These are phyloP conservation scores for Helicostylum pulchrum DNA, from an alignment of 192 early-diverging fungal genomes.

Conservation along the genomic window DNA sequence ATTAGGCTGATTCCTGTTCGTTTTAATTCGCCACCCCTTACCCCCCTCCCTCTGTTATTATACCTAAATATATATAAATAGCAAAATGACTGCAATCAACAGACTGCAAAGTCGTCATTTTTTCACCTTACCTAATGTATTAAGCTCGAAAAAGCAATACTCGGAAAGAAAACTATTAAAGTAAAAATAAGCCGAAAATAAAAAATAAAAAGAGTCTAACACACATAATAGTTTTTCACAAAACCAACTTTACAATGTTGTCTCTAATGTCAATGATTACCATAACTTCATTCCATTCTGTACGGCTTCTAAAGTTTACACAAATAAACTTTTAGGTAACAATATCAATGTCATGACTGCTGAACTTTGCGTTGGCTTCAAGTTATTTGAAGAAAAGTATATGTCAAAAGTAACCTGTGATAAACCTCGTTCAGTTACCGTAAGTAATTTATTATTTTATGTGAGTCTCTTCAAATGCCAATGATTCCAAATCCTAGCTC, in stretches of 20 bases:
- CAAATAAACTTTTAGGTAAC: conserved; percentile 27
- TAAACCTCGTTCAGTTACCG: conserved; percentile 60
- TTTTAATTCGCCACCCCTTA: neutral
- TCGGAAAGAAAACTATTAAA: conserved; percentile 19
- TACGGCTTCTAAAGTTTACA: conserved; percentile 58
- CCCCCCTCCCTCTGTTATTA: neutral
- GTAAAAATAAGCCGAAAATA: neutral
- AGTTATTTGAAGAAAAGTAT: conserved; percentile 74
- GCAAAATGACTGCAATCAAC: neutral
- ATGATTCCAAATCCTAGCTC: neutral
- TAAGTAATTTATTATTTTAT: conserved; percentile 34
- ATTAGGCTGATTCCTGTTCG: no score
- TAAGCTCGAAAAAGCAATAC: conserved; percentile 15
- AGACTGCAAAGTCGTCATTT: neutral
- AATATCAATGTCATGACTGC: conserved; percentile 50
- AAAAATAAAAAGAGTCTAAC: neutral
- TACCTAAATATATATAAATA: neutral
- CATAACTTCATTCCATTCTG: conserved; percentile 83
- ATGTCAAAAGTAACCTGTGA: conserved; percentile 70
- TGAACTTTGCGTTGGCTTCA: conserved; percentile 79
- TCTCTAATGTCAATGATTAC: conserved; percentile 81
- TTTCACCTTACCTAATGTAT: conserved; percentile 15
- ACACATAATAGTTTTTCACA: conserved; percentile 61
- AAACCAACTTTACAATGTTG: conserved; percentile 76
- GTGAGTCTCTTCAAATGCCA: neutral